Percentiles rank a stretch among this genome's conserved stretches.
phyloP scores from a whole-genome alignment of 2,329 filamentous ascomycete species.

The Teratosphaeria epicoccoides region DNA sequence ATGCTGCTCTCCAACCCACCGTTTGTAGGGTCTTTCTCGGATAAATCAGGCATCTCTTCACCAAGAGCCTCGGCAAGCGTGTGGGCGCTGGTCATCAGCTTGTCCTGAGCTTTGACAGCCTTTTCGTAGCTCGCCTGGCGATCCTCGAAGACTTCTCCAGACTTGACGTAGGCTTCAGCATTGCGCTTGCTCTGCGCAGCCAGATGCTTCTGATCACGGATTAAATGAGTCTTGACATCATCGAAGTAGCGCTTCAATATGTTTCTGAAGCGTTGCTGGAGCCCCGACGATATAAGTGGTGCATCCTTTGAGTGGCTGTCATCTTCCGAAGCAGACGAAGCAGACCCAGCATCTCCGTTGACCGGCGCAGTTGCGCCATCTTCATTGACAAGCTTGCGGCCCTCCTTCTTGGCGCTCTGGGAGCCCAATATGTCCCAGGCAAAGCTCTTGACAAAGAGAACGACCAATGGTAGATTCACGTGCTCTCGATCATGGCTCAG shows the following conservation, averaged over 20 bases:
- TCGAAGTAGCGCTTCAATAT: slow-evolving; percentile 83
- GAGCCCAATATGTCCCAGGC: slow-evolving; percentile 90
- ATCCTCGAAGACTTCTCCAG: slow-evolving; percentile 95
- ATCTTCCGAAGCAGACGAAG: slow-evolving; percentile 42
- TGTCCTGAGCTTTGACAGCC: slow-evolving; percentile 82
- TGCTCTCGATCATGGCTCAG: slow-evolving; percentile 90
- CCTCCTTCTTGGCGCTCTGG: slow-evolving; percentile 58
- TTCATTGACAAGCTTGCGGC: slow-evolving; percentile 73
- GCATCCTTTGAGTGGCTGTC: slow-evolving; percentile 49
- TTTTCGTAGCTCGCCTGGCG: slow-evolving; percentile 93
- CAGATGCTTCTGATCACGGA: slow-evolving; percentile 86
- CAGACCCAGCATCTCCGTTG: slow-evolving; percentile 42
- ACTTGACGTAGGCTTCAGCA: slow-evolving; percentile 96
- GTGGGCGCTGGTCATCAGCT: slow-evolving; percentile 80
- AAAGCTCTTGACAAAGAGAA: slow-evolving; percentile 92
- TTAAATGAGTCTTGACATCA: slow-evolving; percentile 77
- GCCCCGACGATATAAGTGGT: slow-evolving; percentile 62
- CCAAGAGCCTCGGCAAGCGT: slow-evolving; percentile 79
- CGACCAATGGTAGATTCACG: slow-evolving; percentile 77
- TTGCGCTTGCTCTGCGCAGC: slow-evolving; percentile 82
- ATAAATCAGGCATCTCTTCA: slow-evolving; percentile 85
- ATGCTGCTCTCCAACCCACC: slow-evolving; percentile 64
- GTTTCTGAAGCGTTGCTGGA: slow-evolving; percentile 77
- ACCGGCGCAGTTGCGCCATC: slow-evolving; percentile 55
- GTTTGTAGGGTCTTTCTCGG: slow-evolving; percentile 65